phyloP scores from a whole-genome alignment of 495 filamentous ascomycete genomes.

The Podospora appendiculata region DNA sequence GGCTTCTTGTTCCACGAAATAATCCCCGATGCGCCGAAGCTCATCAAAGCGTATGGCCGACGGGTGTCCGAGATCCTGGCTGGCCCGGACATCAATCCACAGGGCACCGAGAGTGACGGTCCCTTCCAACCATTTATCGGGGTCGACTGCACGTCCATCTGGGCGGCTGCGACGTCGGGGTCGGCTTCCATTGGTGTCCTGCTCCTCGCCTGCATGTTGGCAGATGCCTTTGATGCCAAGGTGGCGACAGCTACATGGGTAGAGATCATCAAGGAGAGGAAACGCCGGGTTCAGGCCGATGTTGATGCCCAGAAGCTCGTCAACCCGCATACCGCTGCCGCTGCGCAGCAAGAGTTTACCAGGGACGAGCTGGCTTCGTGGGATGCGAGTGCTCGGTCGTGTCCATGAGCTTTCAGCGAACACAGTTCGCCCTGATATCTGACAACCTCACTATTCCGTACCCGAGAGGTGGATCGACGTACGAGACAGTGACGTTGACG shows the following conservation, averaged over 20 bases:
- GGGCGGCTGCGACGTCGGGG: background rate
- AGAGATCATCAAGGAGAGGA: background rate
- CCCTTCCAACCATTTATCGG: background rate
- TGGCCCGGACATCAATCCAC: too few species aligned
- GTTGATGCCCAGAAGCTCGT: background rate
- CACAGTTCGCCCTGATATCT: background rate
- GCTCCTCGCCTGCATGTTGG: background rate
- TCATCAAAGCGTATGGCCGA: background rate
- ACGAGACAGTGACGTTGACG: background rate
- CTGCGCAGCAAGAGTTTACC: background rate
- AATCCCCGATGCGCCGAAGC: background rate
- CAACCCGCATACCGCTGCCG: background rate
- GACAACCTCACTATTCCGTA: background rate
- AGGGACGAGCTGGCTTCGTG: background rate
- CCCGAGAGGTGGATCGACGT: background rate
- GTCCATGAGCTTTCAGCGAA: background rate
- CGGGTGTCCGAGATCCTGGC: background rate
- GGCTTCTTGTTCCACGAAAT: background rate
- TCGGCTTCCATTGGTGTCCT: background rate
- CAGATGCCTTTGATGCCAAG: background rate
- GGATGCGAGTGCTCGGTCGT: background rate
- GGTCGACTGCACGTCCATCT: slow-evolving; percentile 1
- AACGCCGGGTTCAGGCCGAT: background rate
- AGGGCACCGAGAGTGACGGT: too few species aligned
- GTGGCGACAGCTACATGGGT: background rate